Base-by-base conservation (phyloP, 2,329 filamentous ascomycete genomes). In the Botryosphaeria agaves region DNA sequence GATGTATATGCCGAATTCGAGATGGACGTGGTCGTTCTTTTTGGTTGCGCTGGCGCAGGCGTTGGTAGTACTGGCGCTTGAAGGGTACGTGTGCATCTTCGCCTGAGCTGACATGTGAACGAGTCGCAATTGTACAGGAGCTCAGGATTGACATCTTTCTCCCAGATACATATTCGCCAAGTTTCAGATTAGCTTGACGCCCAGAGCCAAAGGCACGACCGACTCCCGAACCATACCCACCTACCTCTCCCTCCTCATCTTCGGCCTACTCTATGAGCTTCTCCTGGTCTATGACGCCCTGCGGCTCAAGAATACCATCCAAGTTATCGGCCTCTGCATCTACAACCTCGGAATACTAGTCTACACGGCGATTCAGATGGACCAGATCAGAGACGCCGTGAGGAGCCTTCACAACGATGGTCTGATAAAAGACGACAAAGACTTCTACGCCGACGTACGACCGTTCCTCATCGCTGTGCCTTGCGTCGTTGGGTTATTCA, bases 261-360 rank as follows among this genome's bases (percentile, higher is more conserved):
- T 98, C 53, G 89, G 83, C 36, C 95, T 92, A 58, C 55, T 98
- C 34, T 98, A 95, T 58, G 76, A 93, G 49, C 60, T 95, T 18
- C 61, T 91, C 17, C 64, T 98, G 31, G 80, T 89, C 8, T 95
- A 84, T 68, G 89, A 98, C 61, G 89, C 87, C 11, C 64, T 98
- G 34, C 76, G 84, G 38, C 65, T 87, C 49, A 94, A 94, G 56
- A 98, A 98, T 59, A 98, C 89, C 7, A 98, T 98, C 63, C 89
- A 98, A 55, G 69, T 95, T 51, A 95, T 98, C 43, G 89, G 89
- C 26, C 67, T 98, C 18, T 93, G 87, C 57, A 61, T 91, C 34
- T 89, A 89, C 59, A 95, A 98, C 55, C 56, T 89, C 18, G 87
- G 83, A 24, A 72, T 98, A 41, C 67, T 95, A 47, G 73, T 95